phyloP scores from a whole-genome alignment of 768 basidiomycete genomes.

The Russula dissimulans region DNA sequence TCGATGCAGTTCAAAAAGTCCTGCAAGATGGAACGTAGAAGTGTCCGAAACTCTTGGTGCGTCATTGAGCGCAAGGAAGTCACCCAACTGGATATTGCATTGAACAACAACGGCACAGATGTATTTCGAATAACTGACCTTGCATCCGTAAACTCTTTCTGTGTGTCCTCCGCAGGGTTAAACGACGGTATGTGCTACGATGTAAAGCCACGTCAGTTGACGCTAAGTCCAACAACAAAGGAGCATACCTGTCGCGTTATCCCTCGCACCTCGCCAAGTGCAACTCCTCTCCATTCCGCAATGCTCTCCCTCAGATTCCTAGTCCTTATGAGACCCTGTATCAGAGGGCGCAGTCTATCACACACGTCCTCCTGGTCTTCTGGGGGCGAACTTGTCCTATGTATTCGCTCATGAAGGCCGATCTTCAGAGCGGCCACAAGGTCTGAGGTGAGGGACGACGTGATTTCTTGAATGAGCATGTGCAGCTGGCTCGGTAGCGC shows the following conservation, averaged over 20 bases:
- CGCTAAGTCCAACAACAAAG: background rate
- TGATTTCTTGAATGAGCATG: slow-evolving; percentile 65
- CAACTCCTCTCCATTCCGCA: slow-evolving; percentile 61
- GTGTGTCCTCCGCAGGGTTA: slow-evolving; percentile 43
- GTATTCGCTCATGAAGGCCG: slow-evolving; percentile 52
- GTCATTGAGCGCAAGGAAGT: slow-evolving; percentile 55
- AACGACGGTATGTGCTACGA: slow-evolving; percentile 51
- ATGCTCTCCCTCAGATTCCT: slow-evolving; percentile 60
- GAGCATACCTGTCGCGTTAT: slow-evolving; percentile 50
- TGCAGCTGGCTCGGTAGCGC: slow-evolving; percentile 66
- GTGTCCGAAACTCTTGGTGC: slow-evolving; percentile 55
- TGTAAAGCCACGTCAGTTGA: background rate
- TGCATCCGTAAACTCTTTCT: slow-evolving; percentile 22
- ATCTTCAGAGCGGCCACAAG: slow-evolving; percentile 59
- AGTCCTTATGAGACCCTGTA: slow-evolving; percentile 71
- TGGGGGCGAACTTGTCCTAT: background rate
- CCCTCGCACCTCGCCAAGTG: slow-evolving; percentile 48
- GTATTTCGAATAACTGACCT: background rate
- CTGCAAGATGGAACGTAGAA: slow-evolving; percentile 53
- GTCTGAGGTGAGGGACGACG: slow-evolving; percentile 66
- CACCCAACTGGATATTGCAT: slow-evolving; percentile 29
- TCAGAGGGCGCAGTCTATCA: slow-evolving; percentile 59
- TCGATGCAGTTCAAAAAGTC: slow-evolving; percentile 57
- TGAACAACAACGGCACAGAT: background rate
- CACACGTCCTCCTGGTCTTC: slow-evolving; percentile 30